Base-by-base conservation (phyloP, 1,139 yeast genomes). In the Zygosaccharomyces sapae region DNA sequence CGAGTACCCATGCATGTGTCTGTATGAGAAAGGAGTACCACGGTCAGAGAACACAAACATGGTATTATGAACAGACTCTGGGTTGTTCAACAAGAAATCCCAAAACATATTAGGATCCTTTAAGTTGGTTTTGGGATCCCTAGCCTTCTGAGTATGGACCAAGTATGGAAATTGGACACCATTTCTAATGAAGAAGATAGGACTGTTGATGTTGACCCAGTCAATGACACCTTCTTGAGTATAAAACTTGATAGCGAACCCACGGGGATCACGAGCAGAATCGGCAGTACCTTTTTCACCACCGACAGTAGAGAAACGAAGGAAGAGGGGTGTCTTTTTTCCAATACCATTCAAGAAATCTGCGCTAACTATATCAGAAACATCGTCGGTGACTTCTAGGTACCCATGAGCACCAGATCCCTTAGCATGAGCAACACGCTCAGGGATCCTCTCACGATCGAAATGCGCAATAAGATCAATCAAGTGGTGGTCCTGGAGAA, bases 91-190 rank as follows among this genome's bases (percentile, higher is more conserved):
- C 67, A 80, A 72, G 66, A 79, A 82, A 65, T 82, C 86, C 86
- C 87, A 82, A 58, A 80, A 80, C 81, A 78, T 77, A 67, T 79
- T 75, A 19, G 86, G 77, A 67, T 87, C 95, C 67, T 85, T 85
- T 68, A 84, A 73, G 69, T 86, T 85, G 43, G 94, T 86, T 70
- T 84, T 80, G 41, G 95, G 95, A 71, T 84, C 80, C 67, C 86
- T 27, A 12, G 30, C 62, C 76, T 81, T 81, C 67, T 81, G 87
- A 33, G 82, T 75, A 61, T 79, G 83, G 55, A 78, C 78, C 55
- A 78, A 78, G 50, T 72, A 76, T 30, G 81, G 76, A 66, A 78
- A 78, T 67, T 78, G 79, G 48, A 72, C 62, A n/a, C 82, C 82
- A 58, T 78, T 81, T 58, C 83, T 71, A 50, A 79, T 64, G 63